Evolutionary conservation across 1,139 yeast genomes (phyloP).

Genomic region (Sporopachydermia cereana): DNA sequence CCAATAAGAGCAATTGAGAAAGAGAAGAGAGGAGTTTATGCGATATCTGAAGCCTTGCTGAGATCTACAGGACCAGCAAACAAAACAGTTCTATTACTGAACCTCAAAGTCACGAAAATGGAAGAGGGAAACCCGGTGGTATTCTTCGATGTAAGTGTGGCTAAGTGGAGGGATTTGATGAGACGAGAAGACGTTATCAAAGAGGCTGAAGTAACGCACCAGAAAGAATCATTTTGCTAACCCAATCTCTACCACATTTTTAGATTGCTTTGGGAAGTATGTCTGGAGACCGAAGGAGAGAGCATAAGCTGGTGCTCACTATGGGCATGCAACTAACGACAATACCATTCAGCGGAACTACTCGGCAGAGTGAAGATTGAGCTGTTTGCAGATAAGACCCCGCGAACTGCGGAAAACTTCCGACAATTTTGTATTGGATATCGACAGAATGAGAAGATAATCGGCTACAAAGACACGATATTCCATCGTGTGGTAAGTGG

Average conservation of each 20-base stretch:
- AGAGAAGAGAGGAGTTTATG: too few relatives aligned
- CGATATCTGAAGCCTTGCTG: too few relatives aligned
- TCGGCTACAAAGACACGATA: constrained; percentile 20
- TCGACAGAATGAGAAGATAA: constrained; percentile 26
- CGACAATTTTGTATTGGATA: constrained; percentile 45
- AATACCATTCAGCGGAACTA: constrained; percentile 18
- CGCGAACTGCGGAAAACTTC: constrained; percentile 37
- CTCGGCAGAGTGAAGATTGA: constrained; percentile 36
- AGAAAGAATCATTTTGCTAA: too few relatives aligned
- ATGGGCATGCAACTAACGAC: too few relatives aligned
- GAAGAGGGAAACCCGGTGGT: constrained; percentile 24
- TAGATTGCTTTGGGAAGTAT: constrained; percentile 7
- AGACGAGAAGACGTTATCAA: too few relatives aligned
- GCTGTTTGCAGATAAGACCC: constrained; percentile 25
- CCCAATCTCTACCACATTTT: neutral
- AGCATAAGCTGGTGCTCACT: too few relatives aligned
- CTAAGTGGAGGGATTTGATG: too few relatives aligned
- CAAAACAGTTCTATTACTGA: neutral
- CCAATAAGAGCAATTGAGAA: too few relatives aligned
- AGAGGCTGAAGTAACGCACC: too few relatives aligned
- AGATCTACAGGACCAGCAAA: too few relatives aligned
- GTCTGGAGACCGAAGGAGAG: too few relatives aligned
- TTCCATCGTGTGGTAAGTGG: constrained; percentile 19
- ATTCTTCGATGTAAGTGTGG: constrained; percentile 29
- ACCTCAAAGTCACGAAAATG: neutral